These are phyloP conservation scores for Chondrostereum purpureum DNA, from an alignment of 1,284 basidiomycete species.

Conservation along the genomic window DNA sequence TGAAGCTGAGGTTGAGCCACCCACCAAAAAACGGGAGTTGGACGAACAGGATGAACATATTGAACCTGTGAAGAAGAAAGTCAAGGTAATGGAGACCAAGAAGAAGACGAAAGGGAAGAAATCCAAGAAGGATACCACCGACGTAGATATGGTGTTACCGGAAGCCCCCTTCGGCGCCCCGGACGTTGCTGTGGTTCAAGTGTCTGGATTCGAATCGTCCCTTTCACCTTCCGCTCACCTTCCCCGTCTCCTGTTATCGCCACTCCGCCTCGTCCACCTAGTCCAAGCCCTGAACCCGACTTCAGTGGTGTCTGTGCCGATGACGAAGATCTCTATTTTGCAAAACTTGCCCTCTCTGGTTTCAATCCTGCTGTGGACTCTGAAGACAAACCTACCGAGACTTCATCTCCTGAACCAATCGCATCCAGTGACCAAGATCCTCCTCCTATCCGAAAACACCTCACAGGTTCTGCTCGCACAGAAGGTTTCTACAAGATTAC, in stretches of 20 bases:
- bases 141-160: constrained; percentile 44
- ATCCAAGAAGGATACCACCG: constrained; percentile 29
- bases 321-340: constrained; percentile 89
- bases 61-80: constrained; percentile 37
- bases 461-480: constrained; percentile 81
- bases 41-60: constrained; percentile 43
- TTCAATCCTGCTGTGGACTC: constrained; percentile 12
- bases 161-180: constrained; percentile 46
- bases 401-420: constrained; percentile 1
- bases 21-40: constrained; percentile 22
- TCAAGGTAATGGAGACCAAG: constrained; percentile 22
- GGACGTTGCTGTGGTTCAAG: constrained; percentile 33
- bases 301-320: constrained; percentile 66
- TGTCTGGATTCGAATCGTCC: constrained; percentile 39
- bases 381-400: constrained; percentile 13
- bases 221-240: constrained; percentile 35
- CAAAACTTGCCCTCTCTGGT: constrained; percentile 55
- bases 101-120: constrained; percentile 23
- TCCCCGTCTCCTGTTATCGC: constrained; percentile 36
- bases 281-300: constrained; percentile 51
- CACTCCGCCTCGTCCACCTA: constrained; percentile 29
- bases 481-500: constrained; percentile 96
- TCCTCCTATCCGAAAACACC: constrained; percentile 56
- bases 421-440: too few relatives aligned
- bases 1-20: constrained; percentile 28